Evolutionary conservation across 73 alveolate species (phyloP).

Genomic region (Tetrahymena malaccensis): DNA sequence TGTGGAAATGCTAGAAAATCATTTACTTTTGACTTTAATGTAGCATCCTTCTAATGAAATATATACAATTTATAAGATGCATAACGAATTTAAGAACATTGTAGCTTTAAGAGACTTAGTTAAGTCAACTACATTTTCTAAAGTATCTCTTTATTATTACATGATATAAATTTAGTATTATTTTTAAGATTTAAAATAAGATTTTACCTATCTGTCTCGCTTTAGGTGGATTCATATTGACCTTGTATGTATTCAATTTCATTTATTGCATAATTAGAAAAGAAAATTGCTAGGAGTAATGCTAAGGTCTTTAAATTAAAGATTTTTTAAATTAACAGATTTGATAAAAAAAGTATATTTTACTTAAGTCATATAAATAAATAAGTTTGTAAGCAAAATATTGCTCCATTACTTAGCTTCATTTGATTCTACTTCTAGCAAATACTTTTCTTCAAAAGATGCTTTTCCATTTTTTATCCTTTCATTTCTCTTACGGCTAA

Average conservation of each 20-base stretch:
- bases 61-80: neutral
- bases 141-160: neutral
- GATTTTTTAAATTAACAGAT: neutral
- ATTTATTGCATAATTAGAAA: neutral
- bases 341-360: neutral
- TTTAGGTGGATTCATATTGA: neutral
- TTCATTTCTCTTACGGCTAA: neutral
- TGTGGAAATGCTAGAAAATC: neutral
- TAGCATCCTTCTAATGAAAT: neutral
- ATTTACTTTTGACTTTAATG: neutral
- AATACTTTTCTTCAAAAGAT: neutral
- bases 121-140: neutral
- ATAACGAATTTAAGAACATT: neutral
- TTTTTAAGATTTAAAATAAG: neutral
- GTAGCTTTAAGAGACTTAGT: neutral
- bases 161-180: neutral
- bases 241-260: neutral
- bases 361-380: neutral
- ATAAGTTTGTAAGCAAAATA: neutral
- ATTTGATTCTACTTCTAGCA: neutral
- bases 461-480: neutral
- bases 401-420: neutral
- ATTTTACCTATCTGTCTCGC: neutral
- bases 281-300: neutral
- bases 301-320: neutral